phyloP scores from a whole-genome alignment of 208 protist genomes.

The Leishmania martiniquensis region DNA sequence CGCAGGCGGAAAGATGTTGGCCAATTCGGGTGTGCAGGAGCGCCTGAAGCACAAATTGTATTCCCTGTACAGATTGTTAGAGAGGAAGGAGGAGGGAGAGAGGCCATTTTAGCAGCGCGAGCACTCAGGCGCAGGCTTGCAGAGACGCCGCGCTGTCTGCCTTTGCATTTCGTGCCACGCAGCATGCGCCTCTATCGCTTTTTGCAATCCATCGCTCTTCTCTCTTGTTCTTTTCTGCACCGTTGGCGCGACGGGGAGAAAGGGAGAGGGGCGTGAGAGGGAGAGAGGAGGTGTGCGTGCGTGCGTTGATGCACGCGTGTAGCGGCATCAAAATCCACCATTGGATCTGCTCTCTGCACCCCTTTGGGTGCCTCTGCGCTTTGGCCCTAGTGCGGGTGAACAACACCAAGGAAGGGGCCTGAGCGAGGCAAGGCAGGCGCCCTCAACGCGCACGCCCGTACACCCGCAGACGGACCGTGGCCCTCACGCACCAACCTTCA shows the following conservation, averaged over 20 bases:
- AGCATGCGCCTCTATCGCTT: no score
- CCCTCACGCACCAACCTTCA: neutral
- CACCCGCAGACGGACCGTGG: neutral
- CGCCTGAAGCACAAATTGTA: neutral
- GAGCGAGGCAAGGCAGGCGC: neutral
- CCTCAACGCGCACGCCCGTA: neutral
- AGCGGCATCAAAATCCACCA: neutral
- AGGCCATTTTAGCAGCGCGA: neutral
- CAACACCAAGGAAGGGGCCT: neutral
- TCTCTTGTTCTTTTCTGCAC: neutral
- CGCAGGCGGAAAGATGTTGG: no score
- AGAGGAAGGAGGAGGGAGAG: no score
- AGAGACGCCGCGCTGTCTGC: neutral
- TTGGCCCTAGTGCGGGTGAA: neutral
- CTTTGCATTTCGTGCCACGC: neutral
- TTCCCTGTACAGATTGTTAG: neutral
- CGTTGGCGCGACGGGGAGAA: neutral
- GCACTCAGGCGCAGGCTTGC: neutral
- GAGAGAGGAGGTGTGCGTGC: neutral
- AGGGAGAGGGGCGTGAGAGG: neutral
- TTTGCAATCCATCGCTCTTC: no score
- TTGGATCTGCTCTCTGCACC: neutral
- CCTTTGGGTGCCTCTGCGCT: neutral
- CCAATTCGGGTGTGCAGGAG: no score
- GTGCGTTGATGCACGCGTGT: no score